These are phyloP conservation scores for Hippophae gyantsensis DNA, from an alignment of 306 rosid species.

Conservation along the genomic window DNA sequence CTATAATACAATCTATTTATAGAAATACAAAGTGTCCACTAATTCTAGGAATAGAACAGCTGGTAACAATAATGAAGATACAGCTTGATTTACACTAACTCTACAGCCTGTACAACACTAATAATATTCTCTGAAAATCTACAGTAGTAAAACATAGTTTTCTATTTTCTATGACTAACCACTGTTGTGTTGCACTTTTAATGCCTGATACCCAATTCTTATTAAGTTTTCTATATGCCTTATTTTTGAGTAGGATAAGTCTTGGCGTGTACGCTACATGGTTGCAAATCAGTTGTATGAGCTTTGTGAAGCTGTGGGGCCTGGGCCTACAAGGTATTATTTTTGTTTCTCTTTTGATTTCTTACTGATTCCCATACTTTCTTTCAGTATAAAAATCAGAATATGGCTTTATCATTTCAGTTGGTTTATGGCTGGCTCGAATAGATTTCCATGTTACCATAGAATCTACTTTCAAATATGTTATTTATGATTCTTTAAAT, in stretches of 20 bases:
- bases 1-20: too few relatives aligned
- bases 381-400: not conserved
- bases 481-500: conserved; percentile 17
- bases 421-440: not conserved
- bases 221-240: conserved; percentile 1
- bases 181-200: not conserved
- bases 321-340: conserved; percentile 81
- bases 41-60: too few relatives aligned
- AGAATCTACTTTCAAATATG: not conserved
- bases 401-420: not conserved
- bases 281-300: conserved; percentile 95
- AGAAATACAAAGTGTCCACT: too few relatives aligned
- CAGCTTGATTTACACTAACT: too few relatives aligned
- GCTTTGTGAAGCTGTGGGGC: too few relatives aligned
- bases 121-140: too few relatives aligned
- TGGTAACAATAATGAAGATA: too few relatives aligned
- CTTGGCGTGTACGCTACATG: conserved; percentile 99
- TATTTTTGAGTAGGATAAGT: conserved; percentile 56
- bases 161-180: not conserved
- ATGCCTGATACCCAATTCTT: not conserved
- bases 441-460: not conserved
- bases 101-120: too few relatives aligned
- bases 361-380: not conserved
- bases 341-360: not conserved
- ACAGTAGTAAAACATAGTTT: too few relatives aligned